Conservation (phyloP, 345 rosid genomes). For the Hirschfeldia incana region DNA sequence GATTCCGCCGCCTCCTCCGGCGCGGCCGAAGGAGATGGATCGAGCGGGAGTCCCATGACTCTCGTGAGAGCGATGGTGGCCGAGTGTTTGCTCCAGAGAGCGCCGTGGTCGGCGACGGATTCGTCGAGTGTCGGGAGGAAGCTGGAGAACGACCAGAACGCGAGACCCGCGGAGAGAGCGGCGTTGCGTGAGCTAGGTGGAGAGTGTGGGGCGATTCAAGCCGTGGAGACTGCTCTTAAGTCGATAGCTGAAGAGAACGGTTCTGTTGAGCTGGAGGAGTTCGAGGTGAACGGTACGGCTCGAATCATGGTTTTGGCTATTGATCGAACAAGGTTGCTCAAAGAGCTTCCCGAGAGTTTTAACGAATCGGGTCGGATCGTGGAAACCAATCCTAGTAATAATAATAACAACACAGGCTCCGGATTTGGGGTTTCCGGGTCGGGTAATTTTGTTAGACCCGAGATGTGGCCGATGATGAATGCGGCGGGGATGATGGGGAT, state of each 20-base stretch:
- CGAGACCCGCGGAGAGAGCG: slow-evolving; percentile 65
- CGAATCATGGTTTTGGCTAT: slow-evolving; percentile 80
- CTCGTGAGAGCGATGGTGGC: slow-evolving; percentile 91
- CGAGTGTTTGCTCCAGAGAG: slow-evolving; percentile 72
- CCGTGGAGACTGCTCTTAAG: slow-evolving; percentile 80
- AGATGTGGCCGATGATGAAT: slow-evolving; percentile 68
- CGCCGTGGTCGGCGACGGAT: slow-evolving; percentile 73
- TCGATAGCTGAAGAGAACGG: slow-evolving; percentile 86
- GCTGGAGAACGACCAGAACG: slow-evolving; percentile 80
- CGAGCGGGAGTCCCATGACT: slow-evolving; percentile 61
- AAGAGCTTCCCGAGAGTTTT: slow-evolving; percentile 74
- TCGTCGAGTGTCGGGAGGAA: slow-evolving; percentile 81
- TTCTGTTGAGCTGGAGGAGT: slow-evolving; percentile 80
- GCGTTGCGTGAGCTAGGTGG: slow-evolving; percentile 86
- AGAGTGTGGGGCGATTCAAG: slow-evolving; percentile 71
- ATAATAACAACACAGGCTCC: slow-evolving; percentile 10
- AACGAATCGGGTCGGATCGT: slow-evolving; percentile 30
- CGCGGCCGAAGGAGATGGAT: slow-evolving; percentile 35
- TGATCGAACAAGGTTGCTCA: slow-evolving; percentile 66
- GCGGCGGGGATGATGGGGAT: slow-evolving; percentile 54
- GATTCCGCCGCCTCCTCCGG: neutral
- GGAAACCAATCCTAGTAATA: slow-evolving; percentile 20
- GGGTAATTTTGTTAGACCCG: slow-evolving; percentile 48
- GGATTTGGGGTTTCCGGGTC: slow-evolving; percentile 46
- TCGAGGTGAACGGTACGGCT: slow-evolving; percentile 80